Percentiles rank a stretch among this genome's conserved stretches.
Conservation (phyloP, 208 protist genomes). For the Trypanosoma grayi region DNA sequence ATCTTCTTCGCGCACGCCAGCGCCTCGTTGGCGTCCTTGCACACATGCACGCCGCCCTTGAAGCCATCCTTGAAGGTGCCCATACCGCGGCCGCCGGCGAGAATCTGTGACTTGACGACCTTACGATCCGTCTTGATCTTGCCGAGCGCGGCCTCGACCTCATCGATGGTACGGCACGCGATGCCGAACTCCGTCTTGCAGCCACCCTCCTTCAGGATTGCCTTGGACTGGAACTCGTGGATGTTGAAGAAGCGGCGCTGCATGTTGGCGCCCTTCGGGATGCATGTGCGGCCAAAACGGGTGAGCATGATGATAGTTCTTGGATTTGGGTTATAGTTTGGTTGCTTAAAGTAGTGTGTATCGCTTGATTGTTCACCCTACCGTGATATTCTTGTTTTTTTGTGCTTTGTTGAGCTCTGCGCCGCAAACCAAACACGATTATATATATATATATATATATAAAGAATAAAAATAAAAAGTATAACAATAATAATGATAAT, state of each 20-base stretch:
- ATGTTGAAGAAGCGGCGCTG: conserved; percentile 91
- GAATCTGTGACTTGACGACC: conserved; percentile 99
- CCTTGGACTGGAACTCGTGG: conserved; percentile 93
- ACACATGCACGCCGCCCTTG: conserved; percentile 92
- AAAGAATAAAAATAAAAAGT: too few species aligned
- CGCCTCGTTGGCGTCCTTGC: conserved; percentile 80
- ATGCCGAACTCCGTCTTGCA: conserved; percentile 92
- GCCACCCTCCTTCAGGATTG: conserved; percentile 85
- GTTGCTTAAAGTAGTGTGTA: neutral
- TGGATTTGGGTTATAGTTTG: neutral
- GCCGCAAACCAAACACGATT: neutral
- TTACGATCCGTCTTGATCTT: conserved; percentile 92
- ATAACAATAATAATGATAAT: too few species aligned
- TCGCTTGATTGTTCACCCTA: conserved; percentile 8
- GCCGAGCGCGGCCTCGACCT: conserved; percentile 85
- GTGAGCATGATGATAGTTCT: conserved; percentile 44
- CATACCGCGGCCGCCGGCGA: conserved; percentile 98
- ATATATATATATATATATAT: too few species aligned
- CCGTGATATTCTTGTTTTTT: conserved; percentile 4
- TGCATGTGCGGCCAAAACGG: conserved; percentile 65
- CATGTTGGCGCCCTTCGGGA: conserved; percentile 35
- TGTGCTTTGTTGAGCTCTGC: neutral
- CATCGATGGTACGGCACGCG: conserved; percentile 76
- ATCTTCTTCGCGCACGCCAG: conserved; percentile 92
- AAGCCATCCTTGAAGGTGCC: conserved; percentile 98